Percentiles rank a stretch among this genome's conserved stretches.
Evolutionary conservation across 1,284 basidiomycete genomes (phyloP).

Genomic region (Naganishia sp.): DNA sequence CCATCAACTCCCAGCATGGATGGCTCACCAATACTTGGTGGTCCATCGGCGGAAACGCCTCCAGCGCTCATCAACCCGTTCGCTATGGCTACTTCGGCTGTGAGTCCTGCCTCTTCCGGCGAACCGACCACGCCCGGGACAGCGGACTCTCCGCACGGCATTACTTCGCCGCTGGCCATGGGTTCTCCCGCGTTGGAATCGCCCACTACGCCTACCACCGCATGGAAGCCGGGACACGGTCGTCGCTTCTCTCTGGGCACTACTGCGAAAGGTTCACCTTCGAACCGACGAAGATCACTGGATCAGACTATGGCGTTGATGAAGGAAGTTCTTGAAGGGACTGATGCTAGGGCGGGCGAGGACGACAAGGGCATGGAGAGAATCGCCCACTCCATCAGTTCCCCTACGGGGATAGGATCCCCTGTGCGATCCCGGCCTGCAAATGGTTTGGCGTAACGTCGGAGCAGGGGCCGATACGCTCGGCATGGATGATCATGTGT

Average conservation of each 20-base stretch:
- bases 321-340: slow-evolving; percentile 79
- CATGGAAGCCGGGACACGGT: slow-evolving; percentile 65
- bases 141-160: slow-evolving; percentile 51
- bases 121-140: slow-evolving; percentile 37
- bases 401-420: slow-evolving; percentile 38
- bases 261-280: slow-evolving; percentile 86
- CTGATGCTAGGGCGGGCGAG: slow-evolving; percentile 50
- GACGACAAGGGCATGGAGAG: slow-evolving; percentile 47
- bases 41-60: slow-evolving; percentile 21
- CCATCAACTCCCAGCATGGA: slow-evolving; percentile 28
- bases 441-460: slow-evolving; percentile 8
- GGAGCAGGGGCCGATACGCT: too few relatives aligned
- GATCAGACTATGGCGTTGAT: slow-evolving; percentile 97
- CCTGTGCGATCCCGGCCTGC: slow-evolving; percentile 18
- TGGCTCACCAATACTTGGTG: slow-evolving; percentile 39
- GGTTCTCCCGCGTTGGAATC: slow-evolving; percentile 39
- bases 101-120: slow-evolving; percentile 16
- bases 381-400: slow-evolving; percentile 52
- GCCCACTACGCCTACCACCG: slow-evolving; percentile 37
- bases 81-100: slow-evolving; percentile 44
- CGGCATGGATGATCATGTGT: background rate
- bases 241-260: slow-evolving; percentile 90
- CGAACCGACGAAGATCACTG: slow-evolving; percentile 84
- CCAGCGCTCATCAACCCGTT: slow-evolving; percentile 34
- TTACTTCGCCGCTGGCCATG: slow-evolving; percentile 7